Percentiles rank a stretch among this genome's conserved stretches.
phyloP scores from a whole-genome alignment of 176 grass and related monocot genomes.

The Triticum monococcum region DNA sequence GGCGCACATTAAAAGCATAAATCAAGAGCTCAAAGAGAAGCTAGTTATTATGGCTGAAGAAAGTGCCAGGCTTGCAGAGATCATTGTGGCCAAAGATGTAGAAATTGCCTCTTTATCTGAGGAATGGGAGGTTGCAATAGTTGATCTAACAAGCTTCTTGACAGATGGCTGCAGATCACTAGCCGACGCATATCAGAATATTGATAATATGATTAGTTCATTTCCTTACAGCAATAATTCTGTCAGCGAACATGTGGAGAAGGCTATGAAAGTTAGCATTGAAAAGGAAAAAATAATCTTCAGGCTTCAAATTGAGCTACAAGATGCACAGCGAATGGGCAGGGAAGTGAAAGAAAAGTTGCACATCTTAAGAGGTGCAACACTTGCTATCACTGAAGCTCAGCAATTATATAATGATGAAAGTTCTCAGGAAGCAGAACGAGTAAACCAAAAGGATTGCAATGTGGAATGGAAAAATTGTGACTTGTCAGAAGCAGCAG shows the following conservation, averaged over 20 bases:
- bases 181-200: slow-evolving; percentile 73
- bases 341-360: slow-evolving; percentile 69
- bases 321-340: slow-evolving; percentile 55
- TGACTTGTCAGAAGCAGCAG: slow-evolving; percentile 26
- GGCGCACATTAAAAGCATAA: slow-evolving; percentile 40
- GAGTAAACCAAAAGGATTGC: slow-evolving; percentile 37
- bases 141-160: slow-evolving; percentile 79
- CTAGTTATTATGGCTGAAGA: slow-evolving; percentile 56
- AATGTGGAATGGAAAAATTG: slow-evolving; percentile 24
- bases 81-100: slow-evolving; percentile 60
- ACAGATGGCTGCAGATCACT: slow-evolving; percentile 68
- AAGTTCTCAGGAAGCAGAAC: slow-evolving; percentile 44
- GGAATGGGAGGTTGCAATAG: slow-evolving; percentile 80
- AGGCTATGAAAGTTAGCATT: slow-evolving; percentile 71
- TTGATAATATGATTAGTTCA: slow-evolving; percentile 65
- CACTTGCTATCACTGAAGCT: slow-evolving; percentile 77
- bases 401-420: slow-evolving; percentile 53
- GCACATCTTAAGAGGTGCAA: slow-evolving; percentile 74
- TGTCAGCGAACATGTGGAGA: slow-evolving; percentile 70
- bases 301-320: slow-evolving; percentile 62
- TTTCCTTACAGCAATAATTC: slow-evolving; percentile 63
- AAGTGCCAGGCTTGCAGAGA: slow-evolving; percentile 55
- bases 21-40: slow-evolving; percentile 49
- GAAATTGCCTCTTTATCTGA: slow-evolving; percentile 59
- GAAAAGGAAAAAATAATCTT: slow-evolving; percentile 75